A percentile compares a stretch with the other conserved stretches of the same genome.
Evolutionary conservation across 75 land plant species (phyloP).

Genomic region (Isoetes taiwanensis): DNA sequence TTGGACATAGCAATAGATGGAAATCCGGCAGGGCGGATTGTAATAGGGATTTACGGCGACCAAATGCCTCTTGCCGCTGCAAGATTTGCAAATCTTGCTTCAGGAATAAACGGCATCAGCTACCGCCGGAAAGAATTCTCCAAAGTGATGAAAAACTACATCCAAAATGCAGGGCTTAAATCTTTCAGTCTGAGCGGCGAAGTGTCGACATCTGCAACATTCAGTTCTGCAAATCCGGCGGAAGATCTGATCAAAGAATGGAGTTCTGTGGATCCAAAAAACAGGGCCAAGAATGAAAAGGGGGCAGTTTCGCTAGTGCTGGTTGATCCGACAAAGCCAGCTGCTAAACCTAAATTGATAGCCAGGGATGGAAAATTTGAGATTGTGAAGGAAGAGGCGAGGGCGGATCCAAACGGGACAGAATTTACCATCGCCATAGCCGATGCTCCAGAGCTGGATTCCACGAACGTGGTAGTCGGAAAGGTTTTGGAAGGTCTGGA

Average conservation of each 20-base stretch:
- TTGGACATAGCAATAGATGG: conserved; percentile 76
- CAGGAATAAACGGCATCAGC: conserved; percentile 55
- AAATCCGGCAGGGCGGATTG: conserved; percentile 56
- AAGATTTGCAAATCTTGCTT: conserved; percentile 48
- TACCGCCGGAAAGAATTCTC: conserved; percentile 80
- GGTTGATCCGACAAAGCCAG: conserved; percentile 64
- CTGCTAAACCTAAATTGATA: conserved; percentile 67
- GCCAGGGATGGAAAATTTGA: conserved; percentile 67
- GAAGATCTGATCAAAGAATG: conserved; percentile 42
- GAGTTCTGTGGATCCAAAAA: conserved; percentile 18
- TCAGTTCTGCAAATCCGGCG: conserved; percentile 28
- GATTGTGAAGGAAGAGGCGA: conserved; percentile 58
- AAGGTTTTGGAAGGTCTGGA: conserved; percentile 76
- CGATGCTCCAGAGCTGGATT: conserved; percentile 55
- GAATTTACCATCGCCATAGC: conserved; percentile 56
- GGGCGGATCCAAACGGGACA: conserved; percentile 75
- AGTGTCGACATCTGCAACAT: conserved; percentile 47
- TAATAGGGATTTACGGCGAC: conserved; percentile 53
- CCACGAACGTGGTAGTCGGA: conserved; percentile 53
- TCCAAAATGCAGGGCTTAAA: conserved; percentile 77
- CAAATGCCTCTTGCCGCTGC: conserved; percentile 54
- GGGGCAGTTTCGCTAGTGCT: conserved; percentile 52
- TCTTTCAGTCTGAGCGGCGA: conserved; percentile 52
- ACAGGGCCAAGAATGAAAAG: conserved; percentile 27
- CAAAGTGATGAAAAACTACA: conserved; percentile 59